Evolutionary conservation across 352 stramenopile species (phyloP).

Genomic region (Globisporangium viniferum): DNA sequence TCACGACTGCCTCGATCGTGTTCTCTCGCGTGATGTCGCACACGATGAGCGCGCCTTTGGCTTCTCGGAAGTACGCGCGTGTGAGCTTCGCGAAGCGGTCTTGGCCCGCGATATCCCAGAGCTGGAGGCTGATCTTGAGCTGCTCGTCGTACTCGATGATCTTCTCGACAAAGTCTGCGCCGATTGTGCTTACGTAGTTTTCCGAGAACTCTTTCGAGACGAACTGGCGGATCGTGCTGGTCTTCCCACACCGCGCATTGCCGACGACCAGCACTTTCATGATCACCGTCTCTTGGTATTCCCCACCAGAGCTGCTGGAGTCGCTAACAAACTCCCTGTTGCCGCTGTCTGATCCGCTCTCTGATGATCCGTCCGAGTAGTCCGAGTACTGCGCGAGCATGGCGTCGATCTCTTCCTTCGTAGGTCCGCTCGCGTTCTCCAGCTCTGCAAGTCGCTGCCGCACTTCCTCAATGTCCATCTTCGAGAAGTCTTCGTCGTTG

Average conservation of each 20-base stretch:
- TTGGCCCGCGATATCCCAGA: constrained; percentile 89
- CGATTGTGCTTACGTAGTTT: constrained; percentile 85
- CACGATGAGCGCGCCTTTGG: constrained; percentile 80
- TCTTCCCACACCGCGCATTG: constrained; percentile 88
- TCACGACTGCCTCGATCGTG: constrained; percentile 80
- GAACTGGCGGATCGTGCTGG: constrained; percentile 78
- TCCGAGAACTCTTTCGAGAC: constrained; percentile 70
- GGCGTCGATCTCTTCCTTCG: constrained; percentile 56
- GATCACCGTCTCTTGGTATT: constrained; percentile 43
- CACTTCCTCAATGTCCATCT: constrained; percentile 42
- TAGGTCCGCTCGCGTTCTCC: constrained; percentile 36
- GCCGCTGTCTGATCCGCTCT: neutral
- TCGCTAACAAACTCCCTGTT: constrained; percentile 10
- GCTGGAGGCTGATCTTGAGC: constrained; percentile 62
- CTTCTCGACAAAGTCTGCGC: constrained; percentile 86
- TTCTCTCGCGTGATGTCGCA: constrained; percentile 86
- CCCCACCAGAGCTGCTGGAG: constrained; percentile 15
- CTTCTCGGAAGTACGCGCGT: constrained; percentile 79
- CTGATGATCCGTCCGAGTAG: constrained; percentile 20
- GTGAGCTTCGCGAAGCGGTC: constrained; percentile 89
- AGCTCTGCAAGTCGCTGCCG: constrained; percentile 43
- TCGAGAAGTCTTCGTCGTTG: constrained; percentile 15
- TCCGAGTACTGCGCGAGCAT: constrained; percentile 58
- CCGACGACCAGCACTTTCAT: constrained; percentile 87
- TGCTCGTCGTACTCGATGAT: constrained; percentile 56